A percentile compares a stretch with the other conserved stretches of the same genome.
phyloP scores from a whole-genome alignment of 2,329 filamentous ascomycete genomes.

The Westerdykella aurantiaca region DNA sequence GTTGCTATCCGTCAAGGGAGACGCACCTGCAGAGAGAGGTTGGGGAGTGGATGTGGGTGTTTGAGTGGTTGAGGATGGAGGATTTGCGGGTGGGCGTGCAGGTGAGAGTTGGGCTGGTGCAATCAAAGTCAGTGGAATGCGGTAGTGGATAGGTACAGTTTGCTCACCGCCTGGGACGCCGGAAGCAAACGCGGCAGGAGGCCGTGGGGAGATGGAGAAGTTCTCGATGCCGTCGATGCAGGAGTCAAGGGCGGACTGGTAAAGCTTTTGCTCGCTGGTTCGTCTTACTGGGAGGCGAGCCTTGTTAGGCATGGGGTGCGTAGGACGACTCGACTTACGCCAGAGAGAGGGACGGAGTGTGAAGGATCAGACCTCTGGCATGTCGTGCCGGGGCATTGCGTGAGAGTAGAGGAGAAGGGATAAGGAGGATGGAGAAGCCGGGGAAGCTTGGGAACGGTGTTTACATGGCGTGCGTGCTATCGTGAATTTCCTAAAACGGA shows the following conservation, averaged over 20 bases:
- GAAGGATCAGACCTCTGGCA: too few relatives aligned
- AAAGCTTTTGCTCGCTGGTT: conserved; percentile 11
- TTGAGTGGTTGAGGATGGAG: conserved; percentile 6
- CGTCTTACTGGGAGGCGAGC: neutral
- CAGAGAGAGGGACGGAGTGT: too few relatives aligned
- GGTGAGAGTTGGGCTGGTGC: conserved; percentile 1
- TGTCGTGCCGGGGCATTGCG: too few relatives aligned
- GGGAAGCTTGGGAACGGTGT: too few relatives aligned
- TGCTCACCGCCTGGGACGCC: too few relatives aligned
- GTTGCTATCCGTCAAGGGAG: neutral
- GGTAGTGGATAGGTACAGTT: conserved; percentile 1
- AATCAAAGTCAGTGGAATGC: conserved; percentile 1
- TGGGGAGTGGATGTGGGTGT: conserved; percentile 5
- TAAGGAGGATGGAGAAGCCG: too few relatives aligned
- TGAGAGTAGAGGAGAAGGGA: too few relatives aligned
- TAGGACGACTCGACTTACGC: too few relatives aligned
- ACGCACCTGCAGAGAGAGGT: conserved; percentile 1
- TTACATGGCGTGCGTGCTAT: too few relatives aligned
- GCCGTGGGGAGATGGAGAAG: conserved; percentile 3
- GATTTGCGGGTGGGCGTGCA: neutral
- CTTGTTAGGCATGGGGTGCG: neutral
- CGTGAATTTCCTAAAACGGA: too few relatives aligned
- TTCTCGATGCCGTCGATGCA: conserved; percentile 16
- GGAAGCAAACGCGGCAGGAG: too few relatives aligned
- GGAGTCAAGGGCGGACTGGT: conserved; percentile 10